These are phyloP conservation scores for Colletotrichum viniferum DNA, from an alignment of 2,329 filamentous ascomycete species.

Conservation along the genomic window DNA sequence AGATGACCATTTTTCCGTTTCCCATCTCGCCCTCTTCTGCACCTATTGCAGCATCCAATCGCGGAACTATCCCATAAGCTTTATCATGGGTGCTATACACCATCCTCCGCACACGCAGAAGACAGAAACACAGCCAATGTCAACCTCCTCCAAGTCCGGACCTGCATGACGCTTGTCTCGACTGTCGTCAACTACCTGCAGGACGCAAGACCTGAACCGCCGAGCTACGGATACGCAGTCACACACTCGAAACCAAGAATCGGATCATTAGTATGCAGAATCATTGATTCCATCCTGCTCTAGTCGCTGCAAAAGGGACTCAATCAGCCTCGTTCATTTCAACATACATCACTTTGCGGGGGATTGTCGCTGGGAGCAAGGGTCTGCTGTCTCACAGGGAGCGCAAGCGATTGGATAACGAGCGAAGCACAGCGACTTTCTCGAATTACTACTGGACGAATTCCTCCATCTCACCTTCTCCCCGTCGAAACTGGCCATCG, in stretches of 20 bases:
- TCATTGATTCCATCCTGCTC: background rate
- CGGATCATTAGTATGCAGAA: background rate
- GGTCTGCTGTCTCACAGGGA: constrained; percentile 8
- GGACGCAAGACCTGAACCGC: background rate
- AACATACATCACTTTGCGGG: constrained; percentile 4
- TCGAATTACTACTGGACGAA: constrained; percentile 8
- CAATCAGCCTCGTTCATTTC: constrained; percentile 5
- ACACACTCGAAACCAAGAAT: background rate
- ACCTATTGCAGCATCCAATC: background rate
- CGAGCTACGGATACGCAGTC: background rate
- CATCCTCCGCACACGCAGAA: background rate
- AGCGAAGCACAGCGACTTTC: constrained; percentile 9
- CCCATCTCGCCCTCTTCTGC: background rate
- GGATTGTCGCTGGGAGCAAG: constrained; percentile 12
- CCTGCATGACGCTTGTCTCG: background rate
- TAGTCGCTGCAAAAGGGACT: background rate
- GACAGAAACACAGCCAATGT: background rate
- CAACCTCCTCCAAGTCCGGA: background rate
- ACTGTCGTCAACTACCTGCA: background rate
- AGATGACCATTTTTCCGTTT: background rate
- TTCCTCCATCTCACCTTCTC: background rate
- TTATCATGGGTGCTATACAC: background rate
- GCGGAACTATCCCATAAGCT: background rate
- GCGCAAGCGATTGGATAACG: constrained; percentile 22
- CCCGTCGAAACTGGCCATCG: background rate